A percentile compares a stretch with the other conserved stretches of the same genome.
These are phyloP conservation scores for Cinnamomum micranthum DNA, from an alignment of 164 flowering plant genomes.

Conservation along the genomic window DNA sequence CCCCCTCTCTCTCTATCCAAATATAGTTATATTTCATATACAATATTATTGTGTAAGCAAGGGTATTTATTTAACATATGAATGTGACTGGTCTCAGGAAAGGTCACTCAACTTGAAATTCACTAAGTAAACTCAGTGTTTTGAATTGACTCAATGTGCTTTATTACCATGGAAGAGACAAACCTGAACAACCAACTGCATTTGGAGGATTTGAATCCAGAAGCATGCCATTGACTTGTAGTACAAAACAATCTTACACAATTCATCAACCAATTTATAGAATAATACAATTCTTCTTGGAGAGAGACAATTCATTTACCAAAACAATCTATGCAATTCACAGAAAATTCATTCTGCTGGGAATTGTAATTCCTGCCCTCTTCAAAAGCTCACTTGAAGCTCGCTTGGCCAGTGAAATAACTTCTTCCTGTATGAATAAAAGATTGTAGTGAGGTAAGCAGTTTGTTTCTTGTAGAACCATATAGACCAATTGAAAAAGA, in stretches of 20 bases:
- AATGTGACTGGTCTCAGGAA: neutral
- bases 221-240: neutral
- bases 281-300: too few species aligned
- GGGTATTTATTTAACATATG: neutral
- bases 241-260: too few species aligned
- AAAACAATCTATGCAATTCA: constrained; percentile 10
- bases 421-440: constrained; percentile 46
- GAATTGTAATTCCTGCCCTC: constrained; percentile 71
- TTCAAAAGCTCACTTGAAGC: constrained; percentile 61
- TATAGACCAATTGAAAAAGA: neutral
- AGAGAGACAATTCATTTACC: neutral
- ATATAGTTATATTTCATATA: too few species aligned
- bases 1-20: too few species aligned
- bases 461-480: neutral
- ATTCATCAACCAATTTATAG: too few species aligned
- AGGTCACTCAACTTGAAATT: neutral
- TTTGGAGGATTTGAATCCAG: neutral
- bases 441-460: neutral
- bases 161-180: neutral
- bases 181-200: neutral
- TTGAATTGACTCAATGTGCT: neutral
- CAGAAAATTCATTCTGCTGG: constrained; percentile 65
- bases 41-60: too few species aligned
- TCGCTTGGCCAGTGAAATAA: constrained; percentile 47
- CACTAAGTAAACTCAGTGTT: neutral